Conservation (phyloP, 176 grass and related monocot species). For the Hyparrhenia diplandra region DNA sequence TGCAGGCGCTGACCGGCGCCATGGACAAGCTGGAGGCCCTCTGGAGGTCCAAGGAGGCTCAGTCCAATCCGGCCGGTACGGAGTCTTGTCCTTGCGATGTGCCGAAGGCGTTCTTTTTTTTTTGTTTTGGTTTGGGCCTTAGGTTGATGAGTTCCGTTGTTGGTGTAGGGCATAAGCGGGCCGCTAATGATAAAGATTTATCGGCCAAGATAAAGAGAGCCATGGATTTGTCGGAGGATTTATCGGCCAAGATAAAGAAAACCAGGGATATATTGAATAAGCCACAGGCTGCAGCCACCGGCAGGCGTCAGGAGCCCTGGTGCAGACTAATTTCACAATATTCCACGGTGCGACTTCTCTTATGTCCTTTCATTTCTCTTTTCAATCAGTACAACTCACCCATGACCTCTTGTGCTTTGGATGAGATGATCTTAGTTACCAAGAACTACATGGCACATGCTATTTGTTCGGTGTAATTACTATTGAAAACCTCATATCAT, state of each 20-base stretch:
- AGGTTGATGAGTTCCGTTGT: conserved; percentile 1
- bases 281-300: neutral
- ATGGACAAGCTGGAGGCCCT: conserved; percentile 51
- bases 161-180: conserved; percentile 29
- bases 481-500: neutral
- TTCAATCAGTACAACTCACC: neutral
- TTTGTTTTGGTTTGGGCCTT: neutral
- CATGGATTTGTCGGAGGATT: conserved; percentile 46
- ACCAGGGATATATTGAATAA: conserved; percentile 15
- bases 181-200: conserved; percentile 23
- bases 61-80: conserved; percentile 28
- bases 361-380: neutral
- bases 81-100: neutral
- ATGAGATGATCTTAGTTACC: neutral
- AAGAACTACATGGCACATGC: neutral
- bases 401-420: neutral
- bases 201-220: conserved; percentile 34
- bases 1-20: conserved; percentile 46
- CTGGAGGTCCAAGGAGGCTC: conserved; percentile 28
- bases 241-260: conserved; percentile 13
- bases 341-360: conserved; percentile 35
- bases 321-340: conserved; percentile 69
- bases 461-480: neutral
- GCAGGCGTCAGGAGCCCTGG: conserved; percentile 46
- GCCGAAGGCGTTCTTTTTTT: neutral